phyloP scores from a whole-genome alignment of 202 grass and related monocot genomes.

The Tripidium arundinaceum region DNA sequence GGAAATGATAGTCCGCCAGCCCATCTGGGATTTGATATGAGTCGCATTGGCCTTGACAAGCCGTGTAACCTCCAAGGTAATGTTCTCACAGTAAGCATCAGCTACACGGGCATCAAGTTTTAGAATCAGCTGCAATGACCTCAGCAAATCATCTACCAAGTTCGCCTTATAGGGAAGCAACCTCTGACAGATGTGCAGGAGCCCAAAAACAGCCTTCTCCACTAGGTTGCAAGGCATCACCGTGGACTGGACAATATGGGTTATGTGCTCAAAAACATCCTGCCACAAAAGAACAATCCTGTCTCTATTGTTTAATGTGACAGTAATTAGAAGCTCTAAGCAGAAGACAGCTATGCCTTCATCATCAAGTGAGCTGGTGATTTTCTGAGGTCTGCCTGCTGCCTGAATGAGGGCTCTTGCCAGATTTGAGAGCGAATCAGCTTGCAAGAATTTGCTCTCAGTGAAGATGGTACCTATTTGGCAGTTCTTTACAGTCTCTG shows the following conservation, averaged over 20 bases:
- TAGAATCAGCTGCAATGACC: too few relatives aligned
- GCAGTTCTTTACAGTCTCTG: too few relatives aligned
- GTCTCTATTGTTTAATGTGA: slow-evolving; percentile 97
- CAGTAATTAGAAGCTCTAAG: slow-evolving; percentile 85
- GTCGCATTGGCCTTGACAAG: too few relatives aligned
- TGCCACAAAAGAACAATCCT: slow-evolving; percentile 94
- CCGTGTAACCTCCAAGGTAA: too few relatives aligned
- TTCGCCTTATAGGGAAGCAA: slow-evolving; percentile 96
- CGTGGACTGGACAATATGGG: slow-evolving; percentile 86
- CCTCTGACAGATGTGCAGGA: slow-evolving; percentile 90
- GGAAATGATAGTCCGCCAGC: too few relatives aligned
- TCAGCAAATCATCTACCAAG: slow-evolving; percentile 86
- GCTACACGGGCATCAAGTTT: too few relatives aligned
- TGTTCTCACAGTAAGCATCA: too few relatives aligned
- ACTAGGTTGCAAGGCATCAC: slow-evolving; percentile 95
- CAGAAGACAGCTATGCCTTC: slow-evolving; percentile 85
- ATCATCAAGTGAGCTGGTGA: slow-evolving; percentile 67
- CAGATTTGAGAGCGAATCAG: slow-evolving; percentile 75
- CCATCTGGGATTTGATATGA: too few relatives aligned
- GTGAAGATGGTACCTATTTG: too few relatives aligned
- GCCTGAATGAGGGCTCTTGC: slow-evolving; percentile 70
- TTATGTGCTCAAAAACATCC: slow-evolving; percentile 91
- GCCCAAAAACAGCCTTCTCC: slow-evolving; percentile 96
- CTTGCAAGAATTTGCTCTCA: slow-evolving; percentile 96
- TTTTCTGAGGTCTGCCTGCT: slow-evolving; percentile 86